Percentiles rank a stretch among this genome's conserved stretches.
phyloP scores from a whole-genome alignment of 495 filamentous ascomycete genomes.

The Talaromyces liani region DNA sequence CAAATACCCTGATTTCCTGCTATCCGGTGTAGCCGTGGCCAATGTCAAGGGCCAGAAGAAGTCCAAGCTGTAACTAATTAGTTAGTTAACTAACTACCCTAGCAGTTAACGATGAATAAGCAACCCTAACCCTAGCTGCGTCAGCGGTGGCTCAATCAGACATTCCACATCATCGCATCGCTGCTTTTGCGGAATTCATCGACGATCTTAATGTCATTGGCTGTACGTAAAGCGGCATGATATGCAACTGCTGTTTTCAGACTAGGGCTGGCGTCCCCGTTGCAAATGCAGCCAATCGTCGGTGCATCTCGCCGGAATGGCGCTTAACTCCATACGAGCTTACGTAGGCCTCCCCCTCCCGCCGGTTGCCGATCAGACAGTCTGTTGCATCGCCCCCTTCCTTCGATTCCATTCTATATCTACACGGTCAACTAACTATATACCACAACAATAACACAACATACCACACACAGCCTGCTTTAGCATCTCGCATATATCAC shows the following conservation, averaged over 20 bases:
- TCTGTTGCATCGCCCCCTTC: not conserved
- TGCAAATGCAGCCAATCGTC: not conserved
- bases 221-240: not conserved
- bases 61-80: slow-evolving; percentile 47
- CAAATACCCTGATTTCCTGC: slow-evolving; percentile 58
- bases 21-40: slow-evolving; percentile 44
- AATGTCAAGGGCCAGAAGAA: slow-evolving; percentile 56
- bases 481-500: not conserved
- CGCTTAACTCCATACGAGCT: slow-evolving; percentile 1
- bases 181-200: not conserved
- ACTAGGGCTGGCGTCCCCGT: not conserved
- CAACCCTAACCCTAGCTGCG: not conserved
- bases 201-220: not conserved
- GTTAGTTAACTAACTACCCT: too few relatives aligned
- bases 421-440: not conserved
- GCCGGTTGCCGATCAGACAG: not conserved
- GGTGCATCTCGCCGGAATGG: not conserved
- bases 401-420: not conserved
- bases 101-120: not conserved
- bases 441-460: not conserved
- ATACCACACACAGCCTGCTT: not conserved
- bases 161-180: not conserved
- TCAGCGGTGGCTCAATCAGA: not conserved
- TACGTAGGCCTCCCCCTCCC: not conserved
- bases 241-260: not conserved